Evolutionary conservation across 1,139 yeast species (phyloP).

Genomic region (Pichiaceae sp.): DNA sequence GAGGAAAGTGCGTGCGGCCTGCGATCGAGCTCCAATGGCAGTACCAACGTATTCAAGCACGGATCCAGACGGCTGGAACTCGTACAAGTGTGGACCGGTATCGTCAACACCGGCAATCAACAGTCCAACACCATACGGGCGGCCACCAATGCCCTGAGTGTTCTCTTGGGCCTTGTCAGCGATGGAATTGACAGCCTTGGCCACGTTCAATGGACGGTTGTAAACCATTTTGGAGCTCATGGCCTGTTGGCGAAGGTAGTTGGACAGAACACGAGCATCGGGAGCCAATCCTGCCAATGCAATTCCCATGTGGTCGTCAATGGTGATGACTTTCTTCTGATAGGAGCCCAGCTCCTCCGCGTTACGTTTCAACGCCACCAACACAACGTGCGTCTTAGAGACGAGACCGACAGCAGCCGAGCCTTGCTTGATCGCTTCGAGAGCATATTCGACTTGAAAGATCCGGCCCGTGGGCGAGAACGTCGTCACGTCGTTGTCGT

Average conservation of each 20-base stretch:
- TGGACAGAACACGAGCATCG: constrained; percentile 89
- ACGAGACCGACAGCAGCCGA: constrained; percentile 94
- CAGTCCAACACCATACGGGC: constrained; percentile 97
- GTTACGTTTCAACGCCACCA: constrained; percentile 90
- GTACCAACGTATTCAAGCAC: constrained; percentile 88
- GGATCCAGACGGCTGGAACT: constrained; percentile 94
- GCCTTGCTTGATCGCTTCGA: constrained; percentile 97
- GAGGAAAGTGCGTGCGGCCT: constrained; percentile 92
- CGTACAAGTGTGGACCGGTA: constrained; percentile 88
- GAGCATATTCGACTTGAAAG: constrained; percentile 92
- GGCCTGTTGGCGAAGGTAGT: constrained; percentile 84
- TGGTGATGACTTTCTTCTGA: constrained; percentile 85
- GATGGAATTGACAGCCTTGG: constrained; percentile 75
- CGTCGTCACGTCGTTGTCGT: constrained; percentile 96
- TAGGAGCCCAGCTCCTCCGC: constrained; percentile 97
- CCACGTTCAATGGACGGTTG: constrained; percentile 80
- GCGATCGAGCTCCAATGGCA: constrained; percentile 97
- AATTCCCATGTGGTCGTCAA: constrained; percentile 89
- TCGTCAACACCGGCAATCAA: constrained; percentile 89
- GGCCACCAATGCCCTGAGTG: constrained; percentile 91
- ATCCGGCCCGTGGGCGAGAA: constrained; percentile 96
- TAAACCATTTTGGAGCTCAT: constrained; percentile 80
- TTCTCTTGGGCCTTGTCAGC: constrained; percentile 97
- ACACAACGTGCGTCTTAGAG: constrained; percentile 77
- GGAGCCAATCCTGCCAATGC: constrained; percentile 98